Evolutionary conservation across 371 early-diverging fungal genomes (phyloP).

Genomic region (Syncephalastrum monosporum): DNA sequence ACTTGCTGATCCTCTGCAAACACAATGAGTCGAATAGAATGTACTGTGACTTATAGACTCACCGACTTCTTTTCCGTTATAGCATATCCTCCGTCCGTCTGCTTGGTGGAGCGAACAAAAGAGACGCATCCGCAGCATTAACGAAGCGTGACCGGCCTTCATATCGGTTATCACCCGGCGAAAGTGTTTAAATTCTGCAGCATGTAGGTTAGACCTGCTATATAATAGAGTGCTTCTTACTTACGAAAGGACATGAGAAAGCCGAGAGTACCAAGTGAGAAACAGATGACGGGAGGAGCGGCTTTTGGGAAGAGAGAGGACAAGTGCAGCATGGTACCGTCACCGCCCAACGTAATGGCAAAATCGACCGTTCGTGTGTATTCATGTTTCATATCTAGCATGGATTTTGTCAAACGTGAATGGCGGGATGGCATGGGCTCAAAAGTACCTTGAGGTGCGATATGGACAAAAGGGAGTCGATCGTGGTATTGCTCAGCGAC

Average conservation of each 20-base stretch:
- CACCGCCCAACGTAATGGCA: constrained; percentile 93
- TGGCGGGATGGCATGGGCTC: too few species aligned
- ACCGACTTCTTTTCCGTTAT: constrained; percentile 44
- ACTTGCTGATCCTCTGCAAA: constrained; percentile 56
- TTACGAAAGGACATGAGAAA: constrained; percentile 85
- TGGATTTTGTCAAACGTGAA: too few species aligned
- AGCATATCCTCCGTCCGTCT: constrained; percentile 49
- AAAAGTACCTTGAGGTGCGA: constrained; percentile 48
- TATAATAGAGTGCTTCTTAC: constrained; percentile 1
- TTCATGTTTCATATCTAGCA: constrained; percentile 34
- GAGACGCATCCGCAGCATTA: constrained; percentile 78
- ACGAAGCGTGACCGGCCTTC: constrained; percentile 57
- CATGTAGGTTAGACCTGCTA: not conserved
- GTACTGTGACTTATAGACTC: not conserved
- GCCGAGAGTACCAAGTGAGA: constrained; percentile 91
- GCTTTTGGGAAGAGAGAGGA: constrained; percentile 78
- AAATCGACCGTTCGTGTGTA: constrained; percentile 73
- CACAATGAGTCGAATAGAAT: not conserved
- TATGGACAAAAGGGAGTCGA: constrained; percentile 57
- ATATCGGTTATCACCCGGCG: constrained; percentile 57
- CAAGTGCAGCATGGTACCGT: constrained; percentile 92
- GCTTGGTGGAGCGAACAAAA: constrained; percentile 62
- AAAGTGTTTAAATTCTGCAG: constrained; percentile 63
- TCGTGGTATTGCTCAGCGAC: constrained; percentile 56
- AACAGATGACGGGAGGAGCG: constrained; percentile 89